Evolutionary conservation across 345 rosid genomes (phyloP), one percentile per base, ranked within the genome.

Genomic region (Lepidium aucheri): DNA sequence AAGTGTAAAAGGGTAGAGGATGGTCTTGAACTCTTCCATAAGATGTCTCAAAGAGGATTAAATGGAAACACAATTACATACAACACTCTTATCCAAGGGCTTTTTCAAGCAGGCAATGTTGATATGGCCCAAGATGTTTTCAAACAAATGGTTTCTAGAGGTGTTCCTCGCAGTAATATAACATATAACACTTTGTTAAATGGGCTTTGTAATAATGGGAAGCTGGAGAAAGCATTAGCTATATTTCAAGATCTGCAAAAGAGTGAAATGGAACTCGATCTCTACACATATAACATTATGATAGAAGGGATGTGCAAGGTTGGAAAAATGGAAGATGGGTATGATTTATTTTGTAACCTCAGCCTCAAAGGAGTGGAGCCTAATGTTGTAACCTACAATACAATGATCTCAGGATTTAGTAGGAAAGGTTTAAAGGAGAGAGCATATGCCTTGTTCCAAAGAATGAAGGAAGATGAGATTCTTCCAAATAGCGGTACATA

Each of bases 131-230:
- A 43, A 39, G 1, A 20, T 16, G 46, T 81, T 2, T 74, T 58
- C 61, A 14, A 34, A 26, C 55, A 64, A 20, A 80, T 74, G 79
- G n/a, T 8, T 10, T n/a, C n/a, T 62, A 16, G 13, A 58, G 76
- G 50, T 36, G 45, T 55, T 17, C 30, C 10, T 63, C 68, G 71
- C 3, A 4, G 26, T 4, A 30, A 13, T 5, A n/a, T 67, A 8
- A 73, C 80, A 2, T 78, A 54, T 46, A 64, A 6, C 58, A 55
- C 53, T 4, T 58, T 78, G 17, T 35, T 81, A 12, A 22, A 52
- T 8, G 77, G 68, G 2, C 53, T 66, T 54, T 74, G 62, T 13
- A 39, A 4, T 20, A 68, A 38, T 5, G 78, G 77, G 30, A 63
- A 60, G 43, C 34, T 73, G 26, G 52, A 30, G 17, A 70, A 58